Evolutionary conservation across 2,329 filamentous ascomycete species (phyloP).

Genomic region (Exophiala mesophila): DNA sequence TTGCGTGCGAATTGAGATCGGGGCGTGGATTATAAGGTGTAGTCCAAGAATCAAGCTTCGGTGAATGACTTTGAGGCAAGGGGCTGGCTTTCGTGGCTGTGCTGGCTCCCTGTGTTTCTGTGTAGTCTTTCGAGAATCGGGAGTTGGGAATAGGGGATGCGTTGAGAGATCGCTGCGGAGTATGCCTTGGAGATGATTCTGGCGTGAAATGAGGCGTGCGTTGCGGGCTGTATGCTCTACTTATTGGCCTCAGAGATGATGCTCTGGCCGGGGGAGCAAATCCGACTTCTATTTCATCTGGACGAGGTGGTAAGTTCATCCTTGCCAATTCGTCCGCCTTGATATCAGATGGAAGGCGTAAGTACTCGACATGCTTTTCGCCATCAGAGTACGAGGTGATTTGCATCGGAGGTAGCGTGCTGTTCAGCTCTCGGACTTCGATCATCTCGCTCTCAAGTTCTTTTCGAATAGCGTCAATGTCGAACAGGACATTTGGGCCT

Average conservation of each 20-base stretch:
- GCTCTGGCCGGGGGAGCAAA: constrained; percentile 11
- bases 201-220: constrained; percentile 14
- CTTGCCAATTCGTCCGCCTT: constrained; percentile 23
- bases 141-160: constrained; percentile 6
- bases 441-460: constrained; percentile 70
- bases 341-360: constrained; percentile 23
- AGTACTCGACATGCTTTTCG: constrained; percentile 25
- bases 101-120: constrained; percentile 22
- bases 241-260: constrained; percentile 14
- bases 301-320: constrained; percentile 26
- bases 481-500: constrained; percentile 67
- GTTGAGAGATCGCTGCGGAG: constrained; percentile 2
- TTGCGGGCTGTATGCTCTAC: constrained; percentile 13
- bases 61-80: constrained; percentile 14
- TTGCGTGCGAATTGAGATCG: constrained; percentile 21
- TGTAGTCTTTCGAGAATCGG: constrained; percentile 6
- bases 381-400: constrained; percentile 40
- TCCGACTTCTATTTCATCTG: constrained; percentile 24
- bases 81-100: constrained; percentile 25
- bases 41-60: constrained; percentile 12
- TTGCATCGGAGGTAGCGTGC: constrained; percentile 85
- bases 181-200: constrained; percentile 9
- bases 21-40: constrained; percentile 21
- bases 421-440: constrained; percentile 75
- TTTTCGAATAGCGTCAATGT: constrained; percentile 87